Percentiles rank a stretch among this genome's conserved stretches.
Conservation (phyloP, 768 basidiomycete genomes). For the Xerocomus potaroensis region DNA sequence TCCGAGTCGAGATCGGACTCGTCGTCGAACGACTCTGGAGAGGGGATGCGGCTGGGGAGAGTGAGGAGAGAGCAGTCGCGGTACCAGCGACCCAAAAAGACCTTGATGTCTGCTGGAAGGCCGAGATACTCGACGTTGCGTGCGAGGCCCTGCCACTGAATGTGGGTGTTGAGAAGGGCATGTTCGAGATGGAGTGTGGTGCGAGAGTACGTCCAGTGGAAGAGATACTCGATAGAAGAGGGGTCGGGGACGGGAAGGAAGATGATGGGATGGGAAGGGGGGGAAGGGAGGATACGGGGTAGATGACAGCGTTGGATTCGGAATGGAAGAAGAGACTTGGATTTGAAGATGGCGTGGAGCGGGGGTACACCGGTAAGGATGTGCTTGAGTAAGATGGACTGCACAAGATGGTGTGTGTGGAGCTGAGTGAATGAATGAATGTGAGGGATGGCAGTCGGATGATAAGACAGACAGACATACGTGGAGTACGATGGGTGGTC, state of each 20-base stretch:
- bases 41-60: conserved; percentile 11
- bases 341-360: conserved; percentile 7
- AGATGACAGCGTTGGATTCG: conserved; percentile 48
- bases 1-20: conserved; percentile 33
- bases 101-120: conserved; percentile 69
- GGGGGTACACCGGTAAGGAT: conserved; percentile 64
- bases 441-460: too few species aligned
- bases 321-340: too few species aligned
- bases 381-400: conserved; percentile 67
- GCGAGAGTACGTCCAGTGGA: conserved; percentile 85
- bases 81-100: conserved; percentile 76
- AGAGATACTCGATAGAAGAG: conserved; percentile 62
- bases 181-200: conserved; percentile 59
- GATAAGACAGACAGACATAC: too few species aligned
- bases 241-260: conserved; percentile 76
- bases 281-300: conserved; percentile 65
- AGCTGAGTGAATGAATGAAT: conserved; percentile 41
- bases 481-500: conserved; percentile 42
- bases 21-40: conserved; percentile 3
- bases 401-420: conserved; percentile 79
- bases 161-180: conserved; percentile 56
- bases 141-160: conserved; percentile 84
- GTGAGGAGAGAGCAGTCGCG: conserved; percentile 51
- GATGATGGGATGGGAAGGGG: conserved; percentile 60
- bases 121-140: conserved; percentile 88